phyloP scores from a whole-genome alignment of 2,329 filamentous ascomycete genomes.

The Penicillium concentricum region DNA sequence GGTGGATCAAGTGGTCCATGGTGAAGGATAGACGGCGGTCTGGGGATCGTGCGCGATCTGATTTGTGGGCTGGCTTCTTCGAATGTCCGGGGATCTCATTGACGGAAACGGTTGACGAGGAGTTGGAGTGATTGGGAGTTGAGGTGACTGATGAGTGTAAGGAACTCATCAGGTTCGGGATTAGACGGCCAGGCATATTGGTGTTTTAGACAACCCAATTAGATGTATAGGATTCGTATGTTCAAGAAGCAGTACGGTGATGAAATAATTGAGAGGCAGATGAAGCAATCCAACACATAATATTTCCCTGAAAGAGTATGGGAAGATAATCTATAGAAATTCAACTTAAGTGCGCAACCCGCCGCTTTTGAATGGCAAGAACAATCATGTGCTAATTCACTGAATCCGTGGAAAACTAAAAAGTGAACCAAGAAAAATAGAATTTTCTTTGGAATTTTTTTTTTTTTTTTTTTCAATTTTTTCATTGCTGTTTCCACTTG shows the following conservation, averaged over 20 bases:
- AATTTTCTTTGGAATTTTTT: not conserved
- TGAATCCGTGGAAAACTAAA: conserved; percentile 25
- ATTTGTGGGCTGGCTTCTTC: conserved; percentile 28
- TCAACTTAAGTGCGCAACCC: conserved; percentile 10
- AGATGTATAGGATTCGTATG: not conserved
- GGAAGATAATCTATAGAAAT: conserved; percentile 11
- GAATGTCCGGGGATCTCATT: conserved; percentile 33
- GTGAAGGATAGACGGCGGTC: conserved; percentile 44
- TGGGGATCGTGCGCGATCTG: conserved; percentile 35
- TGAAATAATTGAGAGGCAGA: conserved; percentile 20
- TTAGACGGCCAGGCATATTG: conserved; percentile 43
- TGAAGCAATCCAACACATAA: conserved; percentile 17
- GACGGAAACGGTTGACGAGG: conserved; percentile 39
- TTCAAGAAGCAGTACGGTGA: conserved; percentile 28
- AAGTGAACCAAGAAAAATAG: conserved; percentile 3
- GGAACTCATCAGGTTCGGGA: conserved; percentile 39
- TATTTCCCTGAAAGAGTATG: conserved; percentile 6
- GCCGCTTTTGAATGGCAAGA: conserved; percentile 22
- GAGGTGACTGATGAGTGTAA: conserved; percentile 30
- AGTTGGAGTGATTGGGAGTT: conserved; percentile 32
- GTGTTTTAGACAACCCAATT: not conserved
- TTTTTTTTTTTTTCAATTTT: not conserved
- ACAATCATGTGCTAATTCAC: conserved; percentile 23
- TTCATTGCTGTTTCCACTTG: not conserved
- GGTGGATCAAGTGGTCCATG: conserved; percentile 47